A percentile compares a stretch with the other conserved stretches of the same genome.
phyloP scores from a whole-genome alignment of 192 early-diverging fungal genomes.

The Radiomyces spectabilis region DNA sequence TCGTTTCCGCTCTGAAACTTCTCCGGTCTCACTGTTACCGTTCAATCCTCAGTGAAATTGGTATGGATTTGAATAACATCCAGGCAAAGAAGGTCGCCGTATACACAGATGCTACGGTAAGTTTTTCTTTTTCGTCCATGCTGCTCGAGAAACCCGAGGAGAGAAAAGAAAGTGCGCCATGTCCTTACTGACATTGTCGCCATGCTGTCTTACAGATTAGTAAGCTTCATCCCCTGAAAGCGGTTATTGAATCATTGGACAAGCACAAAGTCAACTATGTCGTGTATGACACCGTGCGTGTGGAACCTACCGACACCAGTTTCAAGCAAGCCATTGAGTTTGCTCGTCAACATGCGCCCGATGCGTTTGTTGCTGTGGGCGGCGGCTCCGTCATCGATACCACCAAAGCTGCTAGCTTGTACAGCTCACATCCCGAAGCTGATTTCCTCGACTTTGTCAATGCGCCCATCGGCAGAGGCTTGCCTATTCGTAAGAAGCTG shows the following conservation, averaged over 20 bases:
- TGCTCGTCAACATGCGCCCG: slow-evolving; percentile 62
- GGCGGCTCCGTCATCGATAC: slow-evolving; percentile 91
- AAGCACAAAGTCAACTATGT: slow-evolving; percentile 57
- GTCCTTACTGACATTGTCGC: background rate
- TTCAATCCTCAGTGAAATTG: slow-evolving; percentile 71
- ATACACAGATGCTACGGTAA: slow-evolving; percentile 71
- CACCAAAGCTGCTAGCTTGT: slow-evolving; percentile 87
- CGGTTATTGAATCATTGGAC: slow-evolving; percentile 71
- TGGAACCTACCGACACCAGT: slow-evolving; percentile 79
- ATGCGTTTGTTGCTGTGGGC: slow-evolving; percentile 86
- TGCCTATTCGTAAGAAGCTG: slow-evolving; percentile 62
- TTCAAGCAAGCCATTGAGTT: slow-evolving; percentile 81
- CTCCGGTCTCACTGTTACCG: too few species aligned
- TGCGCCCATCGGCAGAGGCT: slow-evolving; percentile 83
- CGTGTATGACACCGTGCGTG: slow-evolving; percentile 69
- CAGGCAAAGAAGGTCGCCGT: slow-evolving; percentile 77
- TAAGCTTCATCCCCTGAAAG: slow-evolving; percentile 66
- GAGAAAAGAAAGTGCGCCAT: background rate
- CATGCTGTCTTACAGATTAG: slow-evolving; percentile 40
- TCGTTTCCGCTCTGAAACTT: background rate
- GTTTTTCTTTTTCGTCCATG: slow-evolving; percentile 3
- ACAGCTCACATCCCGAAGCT: slow-evolving; percentile 70
- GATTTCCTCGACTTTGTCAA: slow-evolving; percentile 91
- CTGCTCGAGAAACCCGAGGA: background rate
- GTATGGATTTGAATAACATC: slow-evolving; percentile 76